These are phyloP conservation scores for Symbiotaphrina buchneri DNA, from an alignment of 495 filamentous ascomycete genomes.

Conservation along the genomic window DNA sequence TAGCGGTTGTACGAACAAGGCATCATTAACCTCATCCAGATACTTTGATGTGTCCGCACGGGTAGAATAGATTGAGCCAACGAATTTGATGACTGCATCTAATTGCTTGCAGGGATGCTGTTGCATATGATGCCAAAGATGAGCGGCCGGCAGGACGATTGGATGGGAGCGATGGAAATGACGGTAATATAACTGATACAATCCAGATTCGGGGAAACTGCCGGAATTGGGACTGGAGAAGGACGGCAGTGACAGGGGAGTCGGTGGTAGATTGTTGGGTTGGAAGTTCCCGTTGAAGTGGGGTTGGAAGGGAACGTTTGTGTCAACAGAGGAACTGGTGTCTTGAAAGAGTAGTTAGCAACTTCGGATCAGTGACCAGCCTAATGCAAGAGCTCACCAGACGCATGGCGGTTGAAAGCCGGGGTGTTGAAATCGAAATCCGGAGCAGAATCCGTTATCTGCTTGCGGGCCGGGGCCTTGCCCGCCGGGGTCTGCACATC, in stretches of 20 bases:
- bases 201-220: not conserved
- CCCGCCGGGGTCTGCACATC: too few relatives aligned
- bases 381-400: too few relatives aligned
- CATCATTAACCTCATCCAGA: conserved; percentile 29
- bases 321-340: not conserved
- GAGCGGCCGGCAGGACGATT: conserved; percentile 24
- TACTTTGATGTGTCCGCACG: conserved; percentile 24
- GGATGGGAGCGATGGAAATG: conserved; percentile 53
- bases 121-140: not conserved
- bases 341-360: conserved; percentile 1
- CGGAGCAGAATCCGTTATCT: conserved; percentile 4
- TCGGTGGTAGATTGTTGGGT: not conserved
- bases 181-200: conserved; percentile 28
- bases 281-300: not conserved
- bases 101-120: conserved; percentile 16
- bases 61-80: conserved; percentile 42
- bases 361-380: too few relatives aligned
- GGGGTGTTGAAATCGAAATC: too few relatives aligned
- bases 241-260: not conserved
- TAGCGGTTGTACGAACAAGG: conserved; percentile 22
- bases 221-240: not conserved
- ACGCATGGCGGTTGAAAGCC: too few relatives aligned
- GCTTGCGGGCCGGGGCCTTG: not conserved
- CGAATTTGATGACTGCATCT: conserved; percentile 42
- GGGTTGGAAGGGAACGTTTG: not conserved